These are phyloP conservation scores for Papilionanthe hybrid DNA, from an alignment of 116 monocot genomes.

Conservation along the genomic window DNA sequence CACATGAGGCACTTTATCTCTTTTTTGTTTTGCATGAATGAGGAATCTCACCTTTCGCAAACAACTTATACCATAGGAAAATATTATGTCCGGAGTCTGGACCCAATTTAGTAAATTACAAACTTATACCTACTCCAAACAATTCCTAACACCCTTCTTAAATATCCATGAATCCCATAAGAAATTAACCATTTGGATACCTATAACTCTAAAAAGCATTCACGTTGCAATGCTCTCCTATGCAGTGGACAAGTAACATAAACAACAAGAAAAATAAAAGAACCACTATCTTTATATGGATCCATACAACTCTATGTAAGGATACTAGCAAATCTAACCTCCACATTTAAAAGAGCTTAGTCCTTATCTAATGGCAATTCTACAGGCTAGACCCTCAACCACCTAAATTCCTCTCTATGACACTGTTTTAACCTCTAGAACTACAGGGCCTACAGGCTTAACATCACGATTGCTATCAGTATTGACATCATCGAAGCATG, in stretches of 20 bases:
- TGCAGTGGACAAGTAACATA: background rate
- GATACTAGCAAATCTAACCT: background rate
- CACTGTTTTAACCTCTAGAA: background rate
- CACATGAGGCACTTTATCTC: too few species aligned
- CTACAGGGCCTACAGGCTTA: background rate
- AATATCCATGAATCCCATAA: background rate
- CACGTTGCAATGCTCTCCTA: background rate
- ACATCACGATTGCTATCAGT: background rate
- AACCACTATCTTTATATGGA: background rate
- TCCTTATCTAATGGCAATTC: background rate
- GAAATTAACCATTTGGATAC: background rate
- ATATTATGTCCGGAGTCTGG: too few species aligned
- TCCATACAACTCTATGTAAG: background rate
- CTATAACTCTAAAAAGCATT: background rate
- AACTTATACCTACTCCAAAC: background rate
- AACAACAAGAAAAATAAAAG: background rate
- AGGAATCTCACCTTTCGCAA: background rate
- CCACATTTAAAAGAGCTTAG: background rate
- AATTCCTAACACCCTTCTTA: background rate
- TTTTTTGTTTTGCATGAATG: background rate
- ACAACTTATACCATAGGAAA: too few species aligned
- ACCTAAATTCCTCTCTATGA: background rate
- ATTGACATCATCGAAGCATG: background rate
- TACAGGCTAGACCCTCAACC: background rate
- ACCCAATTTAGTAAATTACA: background rate